These are phyloP conservation scores for Capronia americana DNA, from an alignment of 2,329 filamentous ascomycete genomes.

Conservation along the genomic window DNA sequence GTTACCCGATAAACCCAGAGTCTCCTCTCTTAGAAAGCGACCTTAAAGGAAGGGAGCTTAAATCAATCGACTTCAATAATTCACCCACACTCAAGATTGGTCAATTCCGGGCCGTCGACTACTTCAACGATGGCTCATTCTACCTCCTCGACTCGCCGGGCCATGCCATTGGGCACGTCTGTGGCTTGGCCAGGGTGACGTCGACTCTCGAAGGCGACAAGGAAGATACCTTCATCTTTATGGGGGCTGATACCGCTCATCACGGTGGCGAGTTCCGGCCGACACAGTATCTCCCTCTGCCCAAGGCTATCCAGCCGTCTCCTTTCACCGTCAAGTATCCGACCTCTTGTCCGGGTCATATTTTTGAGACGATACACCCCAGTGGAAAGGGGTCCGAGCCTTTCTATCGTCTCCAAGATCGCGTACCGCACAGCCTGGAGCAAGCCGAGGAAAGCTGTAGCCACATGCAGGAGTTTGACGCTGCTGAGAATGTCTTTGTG, in stretches of 20 bases:
- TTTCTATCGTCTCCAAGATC: constrained; percentile 24
- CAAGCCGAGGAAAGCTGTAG: constrained; percentile 36
- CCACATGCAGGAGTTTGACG: constrained; percentile 41
- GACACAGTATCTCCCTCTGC: constrained; percentile 40
- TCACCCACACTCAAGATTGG: constrained; percentile 39
- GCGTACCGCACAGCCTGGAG: background rate
- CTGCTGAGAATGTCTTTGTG: constrained; percentile 40
- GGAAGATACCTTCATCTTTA: constrained; percentile 52
- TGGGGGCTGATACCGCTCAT: constrained; percentile 59
- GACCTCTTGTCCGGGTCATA: constrained; percentile 2
- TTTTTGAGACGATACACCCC: constrained; percentile 9
- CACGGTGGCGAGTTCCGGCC: constrained; percentile 46
- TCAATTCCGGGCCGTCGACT: constrained; percentile 50
- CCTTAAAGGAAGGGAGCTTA: constrained; percentile 39
- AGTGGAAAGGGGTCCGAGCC: background rate
- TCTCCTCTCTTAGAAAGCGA: constrained; percentile 48
- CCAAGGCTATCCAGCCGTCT: constrained; percentile 26
- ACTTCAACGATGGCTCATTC: constrained; percentile 48
- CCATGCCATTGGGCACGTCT: constrained; percentile 55
- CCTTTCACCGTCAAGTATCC: background rate
- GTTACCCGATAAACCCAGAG: constrained; percentile 52
- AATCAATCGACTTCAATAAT: constrained; percentile 31
- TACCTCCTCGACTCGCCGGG: constrained; percentile 57
- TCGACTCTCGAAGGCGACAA: constrained; percentile 14
- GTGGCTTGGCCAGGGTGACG: constrained; percentile 55